Evolutionary conservation across 208 protist species (phyloP), one percentile per base, ranked within the genome.

Genomic region (Trypanosoma cruzi): DNA sequence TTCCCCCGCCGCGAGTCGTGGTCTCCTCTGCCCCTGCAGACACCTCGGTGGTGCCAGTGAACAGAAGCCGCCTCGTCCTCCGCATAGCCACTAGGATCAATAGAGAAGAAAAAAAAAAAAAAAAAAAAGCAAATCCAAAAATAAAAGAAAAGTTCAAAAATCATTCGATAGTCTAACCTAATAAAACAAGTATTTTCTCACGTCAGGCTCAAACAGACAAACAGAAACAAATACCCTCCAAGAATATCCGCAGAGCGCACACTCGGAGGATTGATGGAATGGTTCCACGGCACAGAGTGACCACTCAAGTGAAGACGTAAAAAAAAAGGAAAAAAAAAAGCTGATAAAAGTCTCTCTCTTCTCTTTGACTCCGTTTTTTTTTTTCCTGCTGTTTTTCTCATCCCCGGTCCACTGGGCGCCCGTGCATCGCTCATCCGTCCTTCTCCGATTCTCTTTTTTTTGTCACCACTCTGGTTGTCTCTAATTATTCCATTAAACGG

Each of bases 21-120:
- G 31, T 26, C 28, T 44, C 46, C 20, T 52, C 34, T 18, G 22
- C 42, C 0, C 13, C 16, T 5, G 13, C 16, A 48, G 59, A 36
- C 18, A 63, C 37, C 36, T 61, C 62, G 32, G 58, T 53, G 10
- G 32, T 31, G 26, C 36, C 52, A n/a, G 68, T 42, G 11, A 28
- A 31, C 28, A 74, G 20, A 10, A 53, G 31, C 29, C 49, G 53
- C 59, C 28, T 53, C 34, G 40, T 63, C 68, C 58, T 61, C 24
- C 50, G 55, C 54, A 61, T 68, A 42, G 22, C 13, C 52, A 29
- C 20, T 52, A 56, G 10, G 69, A 79, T 18, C 26, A 52, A 50
- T 50, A n/a, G 22, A n/a, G 24, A 48, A 61, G 48, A 66, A 64
- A 53, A 42, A 56, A 53, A 64, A 57, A 64, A 42, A 64, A 67